These are phyloP conservation scores for Claviceps sp. DNA, from an alignment of 2,329 filamentous ascomycete species.

Conservation along the genomic window DNA sequence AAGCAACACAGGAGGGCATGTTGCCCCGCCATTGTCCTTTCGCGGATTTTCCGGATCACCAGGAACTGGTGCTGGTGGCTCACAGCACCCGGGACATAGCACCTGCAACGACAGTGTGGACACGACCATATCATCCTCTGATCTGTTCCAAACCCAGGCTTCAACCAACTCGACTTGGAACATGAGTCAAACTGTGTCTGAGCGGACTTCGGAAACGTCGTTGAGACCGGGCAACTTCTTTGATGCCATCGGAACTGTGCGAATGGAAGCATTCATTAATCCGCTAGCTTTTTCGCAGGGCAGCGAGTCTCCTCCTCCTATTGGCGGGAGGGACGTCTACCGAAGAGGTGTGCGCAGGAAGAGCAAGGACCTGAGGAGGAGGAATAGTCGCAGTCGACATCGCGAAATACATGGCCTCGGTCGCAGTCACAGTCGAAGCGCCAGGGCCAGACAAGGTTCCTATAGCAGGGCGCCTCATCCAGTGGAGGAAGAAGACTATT, in stretches of 20 bases:
- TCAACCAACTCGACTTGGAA: slow-evolving; percentile 32
- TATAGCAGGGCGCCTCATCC: slow-evolving; percentile 30
- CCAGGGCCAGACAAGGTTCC: slow-evolving; percentile 30
- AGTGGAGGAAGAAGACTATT: slow-evolving; percentile 43
- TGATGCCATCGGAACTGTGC: slow-evolving; percentile 76
- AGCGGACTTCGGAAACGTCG: slow-evolving; percentile 43
- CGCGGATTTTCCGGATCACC: slow-evolving; percentile 59
- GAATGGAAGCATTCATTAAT: slow-evolving; percentile 94
- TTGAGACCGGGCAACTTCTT: slow-evolving; percentile 54
- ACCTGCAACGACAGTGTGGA: slow-evolving; percentile 42
- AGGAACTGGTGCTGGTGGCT: slow-evolving; percentile 20
- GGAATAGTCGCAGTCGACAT: slow-evolving; percentile 38
- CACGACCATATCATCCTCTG: slow-evolving; percentile 48
- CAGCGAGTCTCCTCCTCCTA: slow-evolving; percentile 30
- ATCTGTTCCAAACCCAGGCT: slow-evolving; percentile 43
- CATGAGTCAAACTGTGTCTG: slow-evolving; percentile 31
- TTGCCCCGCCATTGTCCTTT: slow-evolving; percentile 57
- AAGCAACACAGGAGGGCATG: slow-evolving; percentile 74
- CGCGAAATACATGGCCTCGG: slow-evolving; percentile 37
- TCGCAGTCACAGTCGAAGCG: slow-evolving; percentile 11
- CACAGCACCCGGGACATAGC: slow-evolving; percentile 39
- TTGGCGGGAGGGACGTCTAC: slow-evolving; percentile 33
- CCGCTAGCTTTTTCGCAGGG: slow-evolving; percentile 39
- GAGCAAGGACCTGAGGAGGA: slow-evolving; percentile 41
- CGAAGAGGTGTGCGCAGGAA: slow-evolving; percentile 33